Base-by-base conservation (phyloP, 352 stramenopile species). In the Pythium utonaiense region DNA sequence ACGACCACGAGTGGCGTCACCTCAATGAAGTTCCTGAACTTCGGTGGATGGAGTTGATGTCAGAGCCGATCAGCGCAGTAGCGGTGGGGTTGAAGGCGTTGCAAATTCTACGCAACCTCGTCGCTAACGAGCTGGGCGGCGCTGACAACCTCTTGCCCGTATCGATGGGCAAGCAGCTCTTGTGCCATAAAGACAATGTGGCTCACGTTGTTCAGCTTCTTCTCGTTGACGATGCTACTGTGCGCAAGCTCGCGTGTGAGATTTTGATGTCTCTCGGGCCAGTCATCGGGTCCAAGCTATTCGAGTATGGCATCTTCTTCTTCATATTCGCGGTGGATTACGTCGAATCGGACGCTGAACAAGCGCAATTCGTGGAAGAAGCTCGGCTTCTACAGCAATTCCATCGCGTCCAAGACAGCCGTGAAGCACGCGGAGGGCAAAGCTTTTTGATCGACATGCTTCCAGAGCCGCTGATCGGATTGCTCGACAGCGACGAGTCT, bases 11-110 rank as follows among this genome's bases (percentile, higher is more conserved):
- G 33, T 93, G 83, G 83, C 80, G 77, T 19, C 69, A 66, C 1
- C 75, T 93, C 24, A 73, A 80, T 53, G 64, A 89, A 54, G 75
- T 78, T 17, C 81, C 83, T 10, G 81, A 93, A 54, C 52, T 93
- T n/a, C 79, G 83, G 8, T 93, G 83, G 83, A 86, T 91, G 70
- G 81, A 93, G 52, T 25, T 93, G 19, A 80, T 82, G 1, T 77
- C 89, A 21, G 72, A 89, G 41, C 69, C 80, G 3, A 71, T 91
- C 33, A 70, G 89, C 34, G 57, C 78, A 14, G 66, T 57, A 2
- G 57, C 50, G 9, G 77, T 77, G 47, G 78, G 78, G 2, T 60
- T 64, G 6, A 78, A 75, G 27, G 76, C 81, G 3, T 62, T 93
- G 17, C 74, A 74, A 19, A 78, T 85, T 12, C 22, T 93, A 49